Evolutionary conservation across 495 filamentous ascomycete genomes (phyloP), one percentile per base, ranked within the genome.

Genomic region (Darksidea phi): DNA sequence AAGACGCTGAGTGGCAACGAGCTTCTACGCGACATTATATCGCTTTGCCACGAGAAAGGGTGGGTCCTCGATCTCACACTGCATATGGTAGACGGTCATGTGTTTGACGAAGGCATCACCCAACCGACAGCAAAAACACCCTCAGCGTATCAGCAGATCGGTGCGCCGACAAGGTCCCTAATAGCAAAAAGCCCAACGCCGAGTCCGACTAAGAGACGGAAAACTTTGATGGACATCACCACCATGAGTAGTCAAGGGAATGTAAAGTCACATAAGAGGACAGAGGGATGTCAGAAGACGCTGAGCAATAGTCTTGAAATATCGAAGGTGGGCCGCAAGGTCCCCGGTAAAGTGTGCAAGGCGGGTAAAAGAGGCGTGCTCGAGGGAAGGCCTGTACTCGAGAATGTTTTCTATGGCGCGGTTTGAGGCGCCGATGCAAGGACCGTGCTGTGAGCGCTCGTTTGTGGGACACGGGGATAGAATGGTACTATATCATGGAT

Each of bases 41-140:
- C 73, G 17, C 71, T 96, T 46, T 89, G 95, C 74, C 85, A 91
- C 68, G 72, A 76, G 36, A 82, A 80, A 32, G 77, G 79, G 1
- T 96, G 92, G 92, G 74, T 89, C 5, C 87, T 88, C 51, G 82
- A 96, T 57, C 59, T 97, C 21, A 84, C 82, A 0, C 67, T 57
- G 4, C 77, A 76, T 0, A 88, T 87, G 24, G 68, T 87, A 43
- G 83, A 87, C 10, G 79, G 75, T n/a, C 91, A 95, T 75, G 66
- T 78, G 47, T 89, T 88, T 60, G 82, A 84, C 13, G 79, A 76
- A 18, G 72, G 26, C 48, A 69, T 21, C 11, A 83, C 76, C 26
- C 81, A 81, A 34, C 28, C 28, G 3, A 62, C 38, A 3, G 51
- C 50, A 13, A 57, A 21, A 25, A 32, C 17, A 18, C 46, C 46